Evolutionary conservation across 2,329 filamentous ascomycete genomes (phyloP).

Genomic region (Neocucurbitaria cava): DNA sequence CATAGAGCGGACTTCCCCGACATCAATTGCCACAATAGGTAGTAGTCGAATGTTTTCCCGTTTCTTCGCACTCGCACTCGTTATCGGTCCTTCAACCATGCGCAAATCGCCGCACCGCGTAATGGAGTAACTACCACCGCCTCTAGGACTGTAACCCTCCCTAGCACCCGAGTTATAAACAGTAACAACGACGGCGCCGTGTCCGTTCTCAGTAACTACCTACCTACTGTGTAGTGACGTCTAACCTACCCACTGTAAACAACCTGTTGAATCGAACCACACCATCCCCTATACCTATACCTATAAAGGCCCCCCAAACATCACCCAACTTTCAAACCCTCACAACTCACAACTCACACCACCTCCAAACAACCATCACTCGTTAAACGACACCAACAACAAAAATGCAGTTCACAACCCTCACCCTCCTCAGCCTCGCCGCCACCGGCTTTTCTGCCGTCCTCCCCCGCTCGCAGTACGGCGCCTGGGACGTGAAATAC

Average conservation of each 20-base stretch:
- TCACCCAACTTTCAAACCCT: neutral
- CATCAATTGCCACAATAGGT: too few relatives aligned
- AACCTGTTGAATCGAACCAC: too few relatives aligned
- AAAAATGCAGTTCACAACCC: slow-evolving; percentile 10
- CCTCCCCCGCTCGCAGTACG: slow-evolving; percentile 6
- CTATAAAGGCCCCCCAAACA: neutral
- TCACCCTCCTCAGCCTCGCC: slow-evolving; percentile 4
- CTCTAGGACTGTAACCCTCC: neutral
- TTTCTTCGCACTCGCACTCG: neutral
- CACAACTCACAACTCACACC: neutral
- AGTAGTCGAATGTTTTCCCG: neutral
- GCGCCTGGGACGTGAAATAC: slow-evolving; percentile 7
- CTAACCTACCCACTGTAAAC: too few relatives aligned
- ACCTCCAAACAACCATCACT: neutral
- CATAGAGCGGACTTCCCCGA: too few relatives aligned
- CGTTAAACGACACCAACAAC: neutral
- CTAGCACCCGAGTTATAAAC: neutral
- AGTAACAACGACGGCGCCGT: neutral
- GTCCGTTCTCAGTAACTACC: too few relatives aligned
- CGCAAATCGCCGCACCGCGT: neutral
- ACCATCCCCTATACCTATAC: too few relatives aligned
- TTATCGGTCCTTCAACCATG: neutral
- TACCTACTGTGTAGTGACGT: too few relatives aligned
- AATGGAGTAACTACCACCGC: neutral
- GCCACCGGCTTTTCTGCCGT: slow-evolving; percentile 6